A percentile compares a stretch with the other conserved stretches of the same genome.
Evolutionary conservation across 768 basidiomycete species (phyloP).

Genomic region (Tylopilus cervinicoccineus): DNA sequence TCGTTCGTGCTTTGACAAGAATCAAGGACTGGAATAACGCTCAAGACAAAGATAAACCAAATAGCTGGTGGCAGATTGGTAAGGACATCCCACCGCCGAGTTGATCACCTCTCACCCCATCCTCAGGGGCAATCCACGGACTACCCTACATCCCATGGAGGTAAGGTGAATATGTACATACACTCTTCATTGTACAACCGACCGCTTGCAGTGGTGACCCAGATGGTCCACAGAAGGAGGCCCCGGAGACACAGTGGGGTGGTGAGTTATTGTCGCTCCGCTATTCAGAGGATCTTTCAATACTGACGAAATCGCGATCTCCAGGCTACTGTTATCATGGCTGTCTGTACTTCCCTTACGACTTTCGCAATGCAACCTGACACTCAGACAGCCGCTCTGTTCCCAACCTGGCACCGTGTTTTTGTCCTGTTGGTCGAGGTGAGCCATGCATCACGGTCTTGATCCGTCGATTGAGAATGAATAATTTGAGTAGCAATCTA

Average conservation of each 20-base stretch:
- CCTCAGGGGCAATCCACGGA: slow-evolving; percentile 15
- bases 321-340: slow-evolving; percentile 11
- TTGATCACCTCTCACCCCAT: not conserved
- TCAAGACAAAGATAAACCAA: slow-evolving; percentile 1
- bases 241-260: not conserved
- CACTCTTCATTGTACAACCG: not conserved
- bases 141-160: slow-evolving; percentile 13
- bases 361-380: not conserved
- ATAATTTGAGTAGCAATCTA: slow-evolving; percentile 14
- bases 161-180: not conserved
- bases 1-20: slow-evolving; percentile 11
- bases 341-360: not conserved
- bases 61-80: slow-evolving; percentile 22
- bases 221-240: slow-evolving; percentile 3
- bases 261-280: not conserved
- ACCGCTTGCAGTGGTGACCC: slow-evolving; percentile 15
- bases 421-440: slow-evolving; percentile 8
- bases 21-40: slow-evolving; percentile 5
- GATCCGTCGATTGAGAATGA: not conserved
- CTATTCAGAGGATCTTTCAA: not conserved
- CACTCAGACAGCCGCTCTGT: slow-evolving; percentile 8
- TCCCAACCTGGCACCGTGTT: slow-evolving; percentile 18
- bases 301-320: slow-evolving; percentile 2
- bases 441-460: not conserved
- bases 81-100: not conserved